Evolutionary conservation across 768 basidiomycete genomes (phyloP).

Genomic region (Phylloporus sp.): DNA sequence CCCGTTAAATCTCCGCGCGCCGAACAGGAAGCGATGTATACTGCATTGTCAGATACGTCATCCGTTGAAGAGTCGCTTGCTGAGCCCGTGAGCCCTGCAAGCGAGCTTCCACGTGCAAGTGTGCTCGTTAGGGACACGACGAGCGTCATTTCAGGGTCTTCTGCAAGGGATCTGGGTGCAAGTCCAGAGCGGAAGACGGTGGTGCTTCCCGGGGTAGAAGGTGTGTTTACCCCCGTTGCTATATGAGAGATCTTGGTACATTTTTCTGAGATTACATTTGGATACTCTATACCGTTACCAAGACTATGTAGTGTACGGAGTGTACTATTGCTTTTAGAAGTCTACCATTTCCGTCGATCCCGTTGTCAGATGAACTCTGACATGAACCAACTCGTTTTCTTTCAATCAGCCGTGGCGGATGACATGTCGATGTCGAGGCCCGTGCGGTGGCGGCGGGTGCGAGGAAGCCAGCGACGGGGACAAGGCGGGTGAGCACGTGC

Average conservation of each 20-base stretch:
- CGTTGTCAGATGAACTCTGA: neutral
- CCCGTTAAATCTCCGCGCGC: constrained; percentile 21
- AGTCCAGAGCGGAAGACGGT: constrained; percentile 27
- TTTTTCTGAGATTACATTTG: constrained; percentile 11
- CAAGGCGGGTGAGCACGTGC: too few species aligned
- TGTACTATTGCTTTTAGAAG: constrained; percentile 28
- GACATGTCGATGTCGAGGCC: constrained; percentile 1
- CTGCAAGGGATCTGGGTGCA: constrained; percentile 22
- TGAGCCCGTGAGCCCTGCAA: constrained; percentile 33
- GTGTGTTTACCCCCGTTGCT: constrained; percentile 21
- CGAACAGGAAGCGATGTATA: constrained; percentile 25
- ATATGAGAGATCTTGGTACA: constrained; percentile 26
- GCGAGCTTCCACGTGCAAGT: constrained; percentile 23
- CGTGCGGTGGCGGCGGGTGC: constrained; percentile 25
- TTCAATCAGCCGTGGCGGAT: constrained; percentile 7
- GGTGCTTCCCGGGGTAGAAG: constrained; percentile 17
- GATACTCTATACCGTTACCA: constrained; percentile 12
- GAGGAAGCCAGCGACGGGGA: constrained; percentile 16
- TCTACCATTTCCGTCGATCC: constrained; percentile 8
- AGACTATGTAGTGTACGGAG: constrained; percentile 18
- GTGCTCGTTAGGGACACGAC: constrained; percentile 31
- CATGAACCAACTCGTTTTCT: constrained; percentile 6
- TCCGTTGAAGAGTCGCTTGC: constrained; percentile 35
- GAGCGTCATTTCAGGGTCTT: constrained; percentile 26
- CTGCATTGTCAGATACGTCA: constrained; percentile 33